Evolutionary conservation across 2,329 filamentous ascomycete species (phyloP).

Genomic region (Beauveria varroae): DNA sequence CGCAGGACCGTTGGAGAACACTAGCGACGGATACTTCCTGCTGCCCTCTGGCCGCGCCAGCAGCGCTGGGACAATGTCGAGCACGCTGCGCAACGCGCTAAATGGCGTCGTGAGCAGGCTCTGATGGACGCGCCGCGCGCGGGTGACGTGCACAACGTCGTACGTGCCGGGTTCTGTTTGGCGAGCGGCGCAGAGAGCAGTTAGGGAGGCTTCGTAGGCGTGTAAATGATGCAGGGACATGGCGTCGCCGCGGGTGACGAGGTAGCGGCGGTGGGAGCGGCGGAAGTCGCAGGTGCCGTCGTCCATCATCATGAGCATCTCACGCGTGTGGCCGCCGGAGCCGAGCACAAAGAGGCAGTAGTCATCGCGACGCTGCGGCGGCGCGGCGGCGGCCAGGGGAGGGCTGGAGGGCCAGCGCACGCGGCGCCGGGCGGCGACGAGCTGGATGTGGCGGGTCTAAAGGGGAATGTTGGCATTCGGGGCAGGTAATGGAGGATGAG

Average conservation of each 20-base stretch:
- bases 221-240: constrained; percentile 63
- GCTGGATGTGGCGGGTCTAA: constrained; percentile 24
- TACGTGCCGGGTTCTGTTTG: constrained; percentile 39
- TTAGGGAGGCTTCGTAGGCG: constrained; percentile 31
- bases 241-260: constrained; percentile 68
- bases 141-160: constrained; percentile 60
- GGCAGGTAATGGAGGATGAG: neutral
- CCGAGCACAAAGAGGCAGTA: constrained; percentile 78
- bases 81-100: constrained; percentile 58
- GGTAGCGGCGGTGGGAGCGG: constrained; percentile 66
- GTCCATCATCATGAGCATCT: constrained; percentile 82
- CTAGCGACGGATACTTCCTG: constrained; percentile 57
- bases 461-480: neutral
- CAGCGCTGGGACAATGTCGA: constrained; percentile 53
- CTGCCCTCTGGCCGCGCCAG: constrained; percentile 23
- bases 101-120: constrained; percentile 64
- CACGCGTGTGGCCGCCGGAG: constrained; percentile 87
- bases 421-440: constrained; percentile 17
- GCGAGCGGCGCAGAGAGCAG: constrained; percentile 15
- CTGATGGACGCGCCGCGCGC: constrained; percentile 79
- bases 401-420: constrained; percentile 8
- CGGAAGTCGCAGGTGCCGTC: constrained; percentile 44
- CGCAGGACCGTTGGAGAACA: constrained; percentile 83
- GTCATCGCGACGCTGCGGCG: constrained; percentile 17
- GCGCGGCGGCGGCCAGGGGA: neutral